Percentiles rank a stretch among this genome's conserved stretches.
These are phyloP conservation scores for Jaapia argillacea DNA, from an alignment of 768 basidiomycete genomes.

Conservation along the genomic window DNA sequence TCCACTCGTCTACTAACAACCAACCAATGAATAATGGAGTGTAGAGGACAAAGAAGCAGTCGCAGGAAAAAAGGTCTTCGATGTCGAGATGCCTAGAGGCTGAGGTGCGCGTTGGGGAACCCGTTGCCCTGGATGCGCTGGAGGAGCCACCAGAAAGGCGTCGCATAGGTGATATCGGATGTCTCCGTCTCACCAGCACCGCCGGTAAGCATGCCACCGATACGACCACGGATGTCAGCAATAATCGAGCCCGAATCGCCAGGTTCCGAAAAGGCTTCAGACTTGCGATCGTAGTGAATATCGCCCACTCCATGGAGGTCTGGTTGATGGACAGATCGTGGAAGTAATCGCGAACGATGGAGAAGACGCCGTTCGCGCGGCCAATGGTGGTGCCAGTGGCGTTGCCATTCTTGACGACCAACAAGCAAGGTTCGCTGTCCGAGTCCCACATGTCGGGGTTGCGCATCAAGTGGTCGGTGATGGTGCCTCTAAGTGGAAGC, in stretches of 20 bases:
- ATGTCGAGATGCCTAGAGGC: neutral
- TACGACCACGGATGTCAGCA: constrained; percentile 20
- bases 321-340: constrained; percentile 5
- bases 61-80: no score
- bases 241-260: constrained; percentile 30
- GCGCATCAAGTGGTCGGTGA: constrained; percentile 21
- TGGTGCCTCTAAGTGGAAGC: constrained; percentile 19
- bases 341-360: constrained; percentile 23
- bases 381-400: constrained; percentile 27
- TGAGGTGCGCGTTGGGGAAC: constrained; percentile 7
- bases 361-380: constrained; percentile 21
- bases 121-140: constrained; percentile 7
- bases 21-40: no score
- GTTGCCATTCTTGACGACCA: constrained; percentile 26
- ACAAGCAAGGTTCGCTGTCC: constrained; percentile 20
- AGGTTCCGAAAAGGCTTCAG: constrained; percentile 21
- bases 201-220: constrained; percentile 26
- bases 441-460: constrained; percentile 18
- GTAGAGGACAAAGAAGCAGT: no score
- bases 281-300: constrained; percentile 17
- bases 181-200: constrained; percentile 17
- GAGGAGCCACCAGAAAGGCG: constrained; percentile 24
- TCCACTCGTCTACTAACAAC: no score
- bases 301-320: constrained; percentile 22
- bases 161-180: constrained; percentile 27